Conservation (phyloP, 2,329 filamentous ascomycete species). For the Exophiala calicioides region DNA sequence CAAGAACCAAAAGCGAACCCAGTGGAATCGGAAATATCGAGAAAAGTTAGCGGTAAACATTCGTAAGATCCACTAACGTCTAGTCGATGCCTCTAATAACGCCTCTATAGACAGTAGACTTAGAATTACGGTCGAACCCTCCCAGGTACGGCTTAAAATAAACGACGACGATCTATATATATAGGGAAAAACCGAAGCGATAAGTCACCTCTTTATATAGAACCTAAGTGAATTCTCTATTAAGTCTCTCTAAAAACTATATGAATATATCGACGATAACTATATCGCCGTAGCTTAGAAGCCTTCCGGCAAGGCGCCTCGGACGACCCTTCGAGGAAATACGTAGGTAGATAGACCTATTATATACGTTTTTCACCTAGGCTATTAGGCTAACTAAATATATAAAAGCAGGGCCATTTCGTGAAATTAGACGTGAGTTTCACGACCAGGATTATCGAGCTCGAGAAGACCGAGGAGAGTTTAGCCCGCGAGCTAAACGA, state of each 20-base stretch:
- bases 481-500: slow-evolving; percentile 14
- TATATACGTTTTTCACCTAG: slow-evolving; percentile 12
- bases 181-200: slow-evolving; percentile 16
- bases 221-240: slow-evolving; percentile 15
- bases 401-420: slow-evolving; percentile 15
- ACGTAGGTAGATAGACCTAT: slow-evolving; percentile 11
- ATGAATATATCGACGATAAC: slow-evolving; percentile 14
- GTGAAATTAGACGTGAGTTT: slow-evolving; percentile 18
- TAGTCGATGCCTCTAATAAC: slow-evolving; percentile 11
- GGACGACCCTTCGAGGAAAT: slow-evolving; percentile 7
- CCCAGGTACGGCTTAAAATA: slow-evolving; percentile 14
- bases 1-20: slow-evolving; percentile 15
- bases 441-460: slow-evolving; percentile 16
- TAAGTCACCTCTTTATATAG: slow-evolving; percentile 14
- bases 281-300: slow-evolving; percentile 11
- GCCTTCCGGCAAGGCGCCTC: slow-evolving; percentile 11
- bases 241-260: slow-evolving; percentile 14
- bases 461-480: slow-evolving; percentile 14
- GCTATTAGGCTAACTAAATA: slow-evolving; percentile 14
- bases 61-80: slow-evolving; percentile 11
- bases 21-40: slow-evolving; percentile 16
- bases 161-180: slow-evolving; percentile 13
- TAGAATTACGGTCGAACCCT: slow-evolving; percentile 12
- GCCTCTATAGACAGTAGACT: slow-evolving; percentile 13
- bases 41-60: slow-evolving; percentile 15